Base-by-base conservation (phyloP, 257 asterid species). In the Ligustrum vulgare region DNA sequence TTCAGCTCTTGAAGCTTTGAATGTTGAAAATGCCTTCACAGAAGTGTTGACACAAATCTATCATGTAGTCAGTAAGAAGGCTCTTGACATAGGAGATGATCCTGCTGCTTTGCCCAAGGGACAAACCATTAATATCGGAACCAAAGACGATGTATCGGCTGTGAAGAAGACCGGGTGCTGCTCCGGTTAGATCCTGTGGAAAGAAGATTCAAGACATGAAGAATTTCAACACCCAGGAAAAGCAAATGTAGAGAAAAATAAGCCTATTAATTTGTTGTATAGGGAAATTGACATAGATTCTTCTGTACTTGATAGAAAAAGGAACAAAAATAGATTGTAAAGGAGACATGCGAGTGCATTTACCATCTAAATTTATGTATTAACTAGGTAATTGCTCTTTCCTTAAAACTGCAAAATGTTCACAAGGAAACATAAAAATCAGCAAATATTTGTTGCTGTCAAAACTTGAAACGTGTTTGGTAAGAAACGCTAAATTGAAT, bases 1-100 rank as follows among this genome's bases (percentile, higher is more conserved):
- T 13, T 84, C 86, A n/a, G 88, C 88, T 41, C 78, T 84, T 0
- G 88, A 84, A 81, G 84, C 88, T 12, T 58, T 81, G 72, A 79
- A 81, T 13, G 86, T 81, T 6, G 86, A 79, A 36, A 77, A 77
- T 0, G 82, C 88, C 5, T 84, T 84, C 77, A 84, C 88, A 1
- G 82, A 82, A 77, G 88, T 81, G 28, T 60, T 81, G 81, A 81
- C 88, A 15, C 81, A 84, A 77, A 84, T 84, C 51, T 79, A 84
- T 54, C 79, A 75, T 54, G 84, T 81, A 10, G 79, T 73, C 10
- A 84, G 88, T 77, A 78, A 69, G 75, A 81, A 81, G 69, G 86
- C 80, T 64, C 84, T 84, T 25, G 86, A 84, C 33, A 51, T 80
- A 8, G 84, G 84, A 47, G 83, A 84, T 3, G 82, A 84, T 54